Evolutionary conservation across 208 protist species (phyloP), one percentile per base, ranked within the genome.

Genomic region (Trypanosoma mega): DNA sequence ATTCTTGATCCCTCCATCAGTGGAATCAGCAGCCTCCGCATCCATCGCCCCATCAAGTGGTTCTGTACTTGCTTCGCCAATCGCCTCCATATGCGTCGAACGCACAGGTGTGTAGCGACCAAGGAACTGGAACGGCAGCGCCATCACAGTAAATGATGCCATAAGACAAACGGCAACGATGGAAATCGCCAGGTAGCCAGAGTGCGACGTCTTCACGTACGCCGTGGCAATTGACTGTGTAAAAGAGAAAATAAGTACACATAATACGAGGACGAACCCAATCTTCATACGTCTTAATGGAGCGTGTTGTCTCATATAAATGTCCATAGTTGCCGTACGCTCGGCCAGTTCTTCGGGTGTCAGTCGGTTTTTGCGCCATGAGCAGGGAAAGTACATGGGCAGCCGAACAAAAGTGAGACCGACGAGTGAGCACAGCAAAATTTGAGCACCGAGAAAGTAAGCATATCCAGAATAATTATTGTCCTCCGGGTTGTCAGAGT

Each of bases 81-180:
- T 68, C 11, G 36, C 47, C 2, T 59, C 55, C 52, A 80, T 84
- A 21, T 18, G 61, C 73, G 65, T 82, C 49, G 4, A 21, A 16
- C 53, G 47, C 33, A 82, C 70, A 21, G 71, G 66, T 2, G 72
- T 71, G 73, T 85, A 89, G 43, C 55, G 58, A 20, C 81, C 85
- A 8, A 92, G 65, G 20, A 78, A 64, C 70, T 87, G 75, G 20
- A 92, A 73, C 11, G 85, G 86, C 64, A 87, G 44, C 47, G 78
- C 75, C 34, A 93, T 80, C 27, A 81, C 11, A 20, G 67, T 26
- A 31, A 90, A 93, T 47, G 65, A 57, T 30, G 57, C 64, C 45
- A 90, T 68, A 14, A 93, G 39, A 11, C 80, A 12, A 12, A 88
- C 54, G 0, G 63, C 57, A 1, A 93, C 39, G 20, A 85, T 58